Base-by-base conservation (phyloP, 139 green algal genomes). In the Coelastrella sp. region DNA sequence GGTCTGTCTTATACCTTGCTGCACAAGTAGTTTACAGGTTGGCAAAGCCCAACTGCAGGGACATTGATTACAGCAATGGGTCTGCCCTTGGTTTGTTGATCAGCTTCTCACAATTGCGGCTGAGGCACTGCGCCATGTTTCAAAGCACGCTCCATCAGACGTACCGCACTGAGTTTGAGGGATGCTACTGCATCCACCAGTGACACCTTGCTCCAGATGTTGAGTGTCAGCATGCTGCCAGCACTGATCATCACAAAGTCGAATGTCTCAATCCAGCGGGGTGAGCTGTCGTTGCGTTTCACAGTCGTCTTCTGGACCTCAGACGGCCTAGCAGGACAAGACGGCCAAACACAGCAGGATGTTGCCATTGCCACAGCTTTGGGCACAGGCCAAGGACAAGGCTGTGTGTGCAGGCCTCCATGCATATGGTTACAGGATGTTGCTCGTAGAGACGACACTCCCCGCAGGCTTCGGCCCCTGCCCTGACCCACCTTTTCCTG, bases 231-330 rank as follows among this genome's bases (percentile, higher is more conserved):
- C 61, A 90, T 87, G 79, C 79, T 88, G 86, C 82, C 81, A 6
- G 94, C 93, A 35, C 87, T 91, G 59, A 97, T 90, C 90, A 95
- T 95, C 57, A 96, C 93, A 88, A 97, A 97, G 91, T 97, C 95
- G 78, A 97, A 97, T 90, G 96, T 97, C 70, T 95, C 91, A 27
- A 91, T 90, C 92, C 92, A 97, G 78, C 93, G 94, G 3, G 95
- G 95, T 57, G 89, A 93, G 81, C 84, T 87, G 87, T 97, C 94
- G 86, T 96, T 96, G 85, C 92, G 66, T 49, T 88, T 88, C 7
- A 88, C 84, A 19, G 35, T 88, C 0, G 66, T 81, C 20, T 57
- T 66, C 68, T 88, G 84, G 9, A 57, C 24, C 68, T 88, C 84
- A 17, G 35, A 56, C 6, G 84, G 84, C 68, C 84, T 88, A 35